Conservation (phyloP, 208 protist genomes). For the Leishmania turanica region DNA sequence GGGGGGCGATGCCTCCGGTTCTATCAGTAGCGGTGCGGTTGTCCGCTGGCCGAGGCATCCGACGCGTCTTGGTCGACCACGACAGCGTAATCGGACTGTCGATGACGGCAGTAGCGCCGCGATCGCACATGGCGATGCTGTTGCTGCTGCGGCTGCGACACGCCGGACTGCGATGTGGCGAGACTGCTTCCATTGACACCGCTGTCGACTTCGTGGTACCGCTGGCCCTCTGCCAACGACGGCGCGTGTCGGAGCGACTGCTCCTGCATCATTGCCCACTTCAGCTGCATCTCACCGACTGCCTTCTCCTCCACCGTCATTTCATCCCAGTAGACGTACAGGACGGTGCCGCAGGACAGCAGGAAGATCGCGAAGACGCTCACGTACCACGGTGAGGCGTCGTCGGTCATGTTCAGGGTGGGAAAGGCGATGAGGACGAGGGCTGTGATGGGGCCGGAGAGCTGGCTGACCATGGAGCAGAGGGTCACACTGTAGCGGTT, state of each 20-base stretch:
- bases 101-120: slow-evolving; percentile 23
- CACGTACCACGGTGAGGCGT: slow-evolving; percentile 44
- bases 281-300: slow-evolving; percentile 44
- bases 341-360: slow-evolving; percentile 35
- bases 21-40: not conserved
- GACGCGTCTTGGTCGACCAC: slow-evolving; percentile 17
- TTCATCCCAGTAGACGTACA: slow-evolving; percentile 63
- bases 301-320: slow-evolving; percentile 44
- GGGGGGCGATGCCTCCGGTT: not conserved
- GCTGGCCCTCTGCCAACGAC: not conserved
- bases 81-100: slow-evolving; percentile 20
- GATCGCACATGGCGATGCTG: slow-evolving; percentile 16
- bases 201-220: not conserved
- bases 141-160: slow-evolving; percentile 3
- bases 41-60: not conserved
- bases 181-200: not conserved
- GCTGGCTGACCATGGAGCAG: slow-evolving; percentile 66
- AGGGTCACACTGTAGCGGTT: slow-evolving; percentile 74
- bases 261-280: slow-evolving; percentile 32
- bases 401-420: slow-evolving; percentile 43
- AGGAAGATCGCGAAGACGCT: slow-evolving; percentile 39
- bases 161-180: not conserved
- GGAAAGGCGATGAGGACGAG: slow-evolving; percentile 50
- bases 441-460: slow-evolving; percentile 54
- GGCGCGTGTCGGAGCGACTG: not conserved